phyloP scores from a whole-genome alignment of 176 grass and related monocot species.

The Carex cristatella region DNA sequence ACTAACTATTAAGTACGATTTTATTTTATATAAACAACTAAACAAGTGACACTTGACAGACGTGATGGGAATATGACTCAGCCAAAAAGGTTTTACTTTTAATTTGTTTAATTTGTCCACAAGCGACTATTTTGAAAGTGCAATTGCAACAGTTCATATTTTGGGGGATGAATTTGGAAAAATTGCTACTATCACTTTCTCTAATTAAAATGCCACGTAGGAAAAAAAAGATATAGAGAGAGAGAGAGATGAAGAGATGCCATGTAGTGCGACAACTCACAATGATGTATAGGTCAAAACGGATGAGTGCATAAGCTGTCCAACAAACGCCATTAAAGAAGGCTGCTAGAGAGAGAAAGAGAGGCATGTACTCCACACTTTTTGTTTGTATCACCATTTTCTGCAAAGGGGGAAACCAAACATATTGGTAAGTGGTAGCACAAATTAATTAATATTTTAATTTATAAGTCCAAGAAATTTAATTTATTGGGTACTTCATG shows the following conservation, averaged over 20 bases:
- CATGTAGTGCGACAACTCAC: constrained; percentile 34
- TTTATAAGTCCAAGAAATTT: neutral
- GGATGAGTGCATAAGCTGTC: constrained; percentile 94
- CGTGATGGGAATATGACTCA: constrained; percentile 1
- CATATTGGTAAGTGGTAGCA: too few relatives aligned
- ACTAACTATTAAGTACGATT: neutral
- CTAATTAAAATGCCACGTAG: neutral
- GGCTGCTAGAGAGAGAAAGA: constrained; percentile 72
- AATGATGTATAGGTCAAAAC: constrained; percentile 86
- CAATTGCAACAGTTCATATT: neutral
- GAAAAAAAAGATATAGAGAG: neutral
- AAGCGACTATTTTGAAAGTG: neutral
- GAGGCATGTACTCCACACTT: constrained; percentile 98
- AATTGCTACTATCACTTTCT: neutral
- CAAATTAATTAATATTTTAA: neutral
- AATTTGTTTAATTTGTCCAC: neutral
- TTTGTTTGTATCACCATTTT: constrained; percentile 98
- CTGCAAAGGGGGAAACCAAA: constrained; percentile 24
- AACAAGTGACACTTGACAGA: neutral
- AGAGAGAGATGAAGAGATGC: neutral
- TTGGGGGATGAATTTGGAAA: neutral
- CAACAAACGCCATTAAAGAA: constrained; percentile 88
- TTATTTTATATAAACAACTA: neutral
- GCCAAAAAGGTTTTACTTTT: neutral
- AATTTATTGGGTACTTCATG: neutral